phyloP scores from a whole-genome alignment of 1,284 basidiomycete species.

The Ganoderma multipileum region DNA sequence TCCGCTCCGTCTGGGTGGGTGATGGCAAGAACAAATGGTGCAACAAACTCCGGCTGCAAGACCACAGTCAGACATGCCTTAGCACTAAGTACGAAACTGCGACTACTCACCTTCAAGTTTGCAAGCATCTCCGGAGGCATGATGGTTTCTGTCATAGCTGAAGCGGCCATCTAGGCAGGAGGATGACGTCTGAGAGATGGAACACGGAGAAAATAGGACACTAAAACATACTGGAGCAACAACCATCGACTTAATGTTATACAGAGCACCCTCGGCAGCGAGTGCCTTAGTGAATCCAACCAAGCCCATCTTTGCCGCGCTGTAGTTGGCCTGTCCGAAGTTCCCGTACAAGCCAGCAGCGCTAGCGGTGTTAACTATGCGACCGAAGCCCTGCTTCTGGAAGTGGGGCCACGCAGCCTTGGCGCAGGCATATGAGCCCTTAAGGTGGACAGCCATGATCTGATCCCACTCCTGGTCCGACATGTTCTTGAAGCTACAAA shows the following conservation, averaged over 20 bases:
- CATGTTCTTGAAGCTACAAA: conserved; percentile 88
- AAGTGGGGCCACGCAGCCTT: conserved; percentile 98
- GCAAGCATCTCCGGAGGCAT: conserved; percentile 98
- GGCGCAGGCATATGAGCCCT: conserved; percentile 94
- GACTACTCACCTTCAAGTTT: conserved; percentile 73
- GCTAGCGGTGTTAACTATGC: conserved; percentile 92
- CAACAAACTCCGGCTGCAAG: conserved; percentile 86
- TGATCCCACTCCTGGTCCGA: conserved; percentile 89
- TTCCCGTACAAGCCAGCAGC: conserved; percentile 92
- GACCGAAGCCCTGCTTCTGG: conserved; percentile 93
- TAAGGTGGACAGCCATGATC: conserved; percentile 90
- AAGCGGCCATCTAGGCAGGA: conserved; percentile 80
- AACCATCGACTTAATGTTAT: conserved; percentile 88
- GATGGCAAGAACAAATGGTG: conserved; percentile 87
- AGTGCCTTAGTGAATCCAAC: conserved; percentile 93
- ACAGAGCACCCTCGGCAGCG: conserved; percentile 90
- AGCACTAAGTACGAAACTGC: neutral
- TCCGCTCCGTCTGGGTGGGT: conserved; percentile 84
- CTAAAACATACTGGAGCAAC: conserved; percentile 82
- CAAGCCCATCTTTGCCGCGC: conserved; percentile 90
- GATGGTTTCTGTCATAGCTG: conserved; percentile 92
- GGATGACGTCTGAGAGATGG: neutral
- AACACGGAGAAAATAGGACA: neutral
- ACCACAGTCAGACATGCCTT: neutral
- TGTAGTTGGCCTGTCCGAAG: conserved; percentile 96